Base-by-base conservation (phyloP, 2,329 filamentous ascomycete species). In the Coniochaeta sp. region DNA sequence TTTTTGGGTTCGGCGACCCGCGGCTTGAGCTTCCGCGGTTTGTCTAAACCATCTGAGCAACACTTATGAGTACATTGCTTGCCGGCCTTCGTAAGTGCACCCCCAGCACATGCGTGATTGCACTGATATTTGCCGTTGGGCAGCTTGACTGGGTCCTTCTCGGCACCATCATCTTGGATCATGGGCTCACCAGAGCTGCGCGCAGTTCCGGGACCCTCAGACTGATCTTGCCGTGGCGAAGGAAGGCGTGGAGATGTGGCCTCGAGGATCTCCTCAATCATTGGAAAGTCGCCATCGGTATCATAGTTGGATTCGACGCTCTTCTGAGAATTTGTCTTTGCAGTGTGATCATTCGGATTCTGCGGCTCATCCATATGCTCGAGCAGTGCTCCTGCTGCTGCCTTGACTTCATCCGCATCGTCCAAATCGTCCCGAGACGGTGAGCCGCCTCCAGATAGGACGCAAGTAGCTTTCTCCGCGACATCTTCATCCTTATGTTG, bases 101-200 rank as follows among this genome's bases (percentile, higher is more conserved):
- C 72, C 56, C 75, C 75, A n/a, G 68, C 68, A 59, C 90, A 93
- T 19, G 72, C 72, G 68, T 93, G 90, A 61, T 88, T 88, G 72
- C 90, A 93, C 38, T 81, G 80, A 85, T 87, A 93, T 67, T 81
- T 89, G 0, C 89, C 89, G 67, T 90, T 93, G 0, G 78, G 72
- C 62, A 92, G 79, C 65, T 79, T 80, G 1, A 74, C 69, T 4
- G 85, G 79, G 55, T 80, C 54, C 28, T 38, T 56, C 2, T 56
- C 54, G 22, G 30, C 52, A 38, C 8, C 30, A 2, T 56, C 70
- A 8, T 42, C 55, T 3, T 55, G 24, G 22, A 30, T 4, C 26
- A n/a, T 7, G 10, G 12, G n/a, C 26, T 55, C 50, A 4, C n/a
- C 42, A 22, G 42, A 24, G 42, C 19, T 47, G 19, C 19, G 42